Evolutionary conservation across 345 rosid species (phyloP), one percentile per base, ranked within the genome.

Genomic region (Lepidium africanum): DNA sequence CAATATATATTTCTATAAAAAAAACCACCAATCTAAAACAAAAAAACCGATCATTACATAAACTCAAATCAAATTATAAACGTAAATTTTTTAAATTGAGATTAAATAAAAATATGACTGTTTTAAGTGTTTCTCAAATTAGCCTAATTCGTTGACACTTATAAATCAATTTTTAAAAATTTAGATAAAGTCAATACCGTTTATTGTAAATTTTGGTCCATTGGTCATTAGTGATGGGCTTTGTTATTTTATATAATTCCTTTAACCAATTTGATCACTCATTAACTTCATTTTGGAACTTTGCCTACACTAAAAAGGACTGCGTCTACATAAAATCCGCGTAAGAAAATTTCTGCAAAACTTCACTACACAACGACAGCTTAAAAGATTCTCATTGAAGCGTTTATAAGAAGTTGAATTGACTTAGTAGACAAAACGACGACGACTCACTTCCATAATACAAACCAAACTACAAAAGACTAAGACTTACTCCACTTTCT

Each of bases 401-500:
- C 46, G 55, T 23, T 50, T 17, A 52, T 64, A n/a, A 59, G 53
- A 6, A 73, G 61, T 65, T 66, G 63, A 74, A 67, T 67, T 74
- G 73, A 67, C 68, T n/a, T 42, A 67, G 77, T 66, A 74, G 68
- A 52, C 73, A 60, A 37, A 59, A 52, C 36, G 43, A 41, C 43
- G 15, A 57, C 71, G 72, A 66, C 72, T 55, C 56, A 65, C 33
- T 65, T 59, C 77, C 77, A 66, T 66, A 66, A 73, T 50, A 16
- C 66, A 49, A 59, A 38, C 15, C 41, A 62, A 40, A 19, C 49
- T 9, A 48, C 32, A 27, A 56, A 74, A 45, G 77, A 74, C 77
- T 51, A 65, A 66, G 77, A 74, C 77, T 53, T 39, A 66, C 57
- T 67, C 77, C 57, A 60, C 39, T 21, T 51, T 66, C 61, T 73